Base-by-base conservation (phyloP, 139 green algal species). In the Chlorella vulgaris region DNA sequence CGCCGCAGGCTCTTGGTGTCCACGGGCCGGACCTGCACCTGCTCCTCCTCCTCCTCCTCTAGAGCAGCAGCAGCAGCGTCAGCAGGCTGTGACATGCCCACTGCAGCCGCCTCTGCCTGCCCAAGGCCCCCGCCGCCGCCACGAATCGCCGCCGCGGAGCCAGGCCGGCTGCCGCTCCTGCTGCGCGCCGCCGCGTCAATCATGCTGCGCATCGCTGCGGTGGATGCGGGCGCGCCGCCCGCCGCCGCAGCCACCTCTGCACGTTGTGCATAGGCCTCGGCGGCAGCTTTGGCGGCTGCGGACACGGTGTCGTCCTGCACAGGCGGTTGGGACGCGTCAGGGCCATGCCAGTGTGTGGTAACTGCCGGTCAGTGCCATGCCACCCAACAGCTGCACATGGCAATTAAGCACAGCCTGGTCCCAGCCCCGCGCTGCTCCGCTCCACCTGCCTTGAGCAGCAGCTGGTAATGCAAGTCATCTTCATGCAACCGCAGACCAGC, bases 1-100 rank as follows among this genome's bases (percentile, higher is more conserved):
- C 73, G 73, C 24, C 73, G 73, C 18, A 69, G 28, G 73, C 73
- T 79, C 73, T 79, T 79, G 53, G 73, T 79, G 53, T 79, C 73
- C 8, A 68, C 51, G 36, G 43, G 69, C 1, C n/a, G 42, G 1
- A 4, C 65, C 24, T 35, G n/a, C n/a, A n/a, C n/a, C n/a, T n/a
- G n/a, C n/a, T n/a, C n/a, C n/a, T n/a, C n/a, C n/a, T n/a, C n/a
- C n/a, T n/a, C n/a, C n/a, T n/a, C 29, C 65, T 31, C 1, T 35
- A 28, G 10, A 7, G 4, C 24, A 35, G 38, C 38, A 19, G 38
- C 22, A 6, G 0, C 38, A 53, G 38, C 38, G 31, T 19, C 1
- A 33, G n/a, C 18, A 22, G 1, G 66, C n/a, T 5, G 69, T 29
- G 19, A 42, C 42, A 19, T 13, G 40, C 35, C 47, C 47, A 58